phyloP scores from a whole-genome alignment of 2,329 filamentous ascomycete species.

The Didymella sp. region DNA sequence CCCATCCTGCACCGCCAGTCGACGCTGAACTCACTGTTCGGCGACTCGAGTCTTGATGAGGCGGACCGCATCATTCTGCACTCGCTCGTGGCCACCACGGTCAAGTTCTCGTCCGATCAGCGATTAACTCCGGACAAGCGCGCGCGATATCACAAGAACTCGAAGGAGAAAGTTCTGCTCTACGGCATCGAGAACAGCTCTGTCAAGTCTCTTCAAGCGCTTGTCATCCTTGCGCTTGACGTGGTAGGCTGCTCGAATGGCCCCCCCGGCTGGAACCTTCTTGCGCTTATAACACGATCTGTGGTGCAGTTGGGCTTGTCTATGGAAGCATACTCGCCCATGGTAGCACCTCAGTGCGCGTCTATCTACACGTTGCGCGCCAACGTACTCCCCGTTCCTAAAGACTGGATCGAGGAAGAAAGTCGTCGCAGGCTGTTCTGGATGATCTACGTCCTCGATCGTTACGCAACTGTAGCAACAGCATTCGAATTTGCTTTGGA shows the following conservation, averaged over 20 bases:
- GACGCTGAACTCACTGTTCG: constrained; percentile 83
- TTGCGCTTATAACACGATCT: constrained; percentile 85
- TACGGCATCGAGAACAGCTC: constrained; percentile 91
- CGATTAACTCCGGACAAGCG: constrained; percentile 76
- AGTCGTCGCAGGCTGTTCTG: constrained; percentile 84
- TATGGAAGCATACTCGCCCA: constrained; percentile 80
- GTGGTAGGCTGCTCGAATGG: constrained; percentile 87
- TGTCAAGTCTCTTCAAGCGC: constrained; percentile 83
- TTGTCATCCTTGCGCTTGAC: constrained; percentile 86
- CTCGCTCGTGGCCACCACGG: constrained; percentile 85
- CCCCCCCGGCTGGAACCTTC: constrained; percentile 88
- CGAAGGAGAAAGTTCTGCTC: constrained; percentile 84
- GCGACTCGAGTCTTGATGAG: constrained; percentile 73
- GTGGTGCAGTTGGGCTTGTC: constrained; percentile 87
- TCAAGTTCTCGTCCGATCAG: constrained; percentile 81
- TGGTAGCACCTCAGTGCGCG: constrained; percentile 77
- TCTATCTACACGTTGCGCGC: constrained; percentile 90
- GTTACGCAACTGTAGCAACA: constrained; percentile 88
- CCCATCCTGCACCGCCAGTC: constrained; percentile 87
- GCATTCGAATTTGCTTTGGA: constrained; percentile 91
- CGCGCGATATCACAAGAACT: constrained; percentile 76
- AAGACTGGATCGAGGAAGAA: constrained; percentile 89
- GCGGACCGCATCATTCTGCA: constrained; percentile 83
- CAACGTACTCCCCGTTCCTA: constrained; percentile 81
- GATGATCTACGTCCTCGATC: constrained; percentile 91